phyloP scores from a whole-genome alignment of 2,329 filamentous ascomycete species.

The Neofusicoccum cordaticola region DNA sequence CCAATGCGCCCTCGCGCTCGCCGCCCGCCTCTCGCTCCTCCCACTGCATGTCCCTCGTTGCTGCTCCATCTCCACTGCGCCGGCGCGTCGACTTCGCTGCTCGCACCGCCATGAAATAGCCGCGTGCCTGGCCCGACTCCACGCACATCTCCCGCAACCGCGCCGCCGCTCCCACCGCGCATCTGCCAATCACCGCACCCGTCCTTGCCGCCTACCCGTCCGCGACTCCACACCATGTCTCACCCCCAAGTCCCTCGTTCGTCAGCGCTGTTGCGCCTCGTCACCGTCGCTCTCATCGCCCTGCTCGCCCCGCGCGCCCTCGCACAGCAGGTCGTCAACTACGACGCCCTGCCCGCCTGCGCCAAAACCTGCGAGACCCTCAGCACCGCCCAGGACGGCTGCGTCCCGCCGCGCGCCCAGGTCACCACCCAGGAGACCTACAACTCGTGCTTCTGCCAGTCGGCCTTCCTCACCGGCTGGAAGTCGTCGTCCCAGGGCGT shows the following conservation, averaged over 20 bases:
- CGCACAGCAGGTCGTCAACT: slow-evolving; percentile 21
- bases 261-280: neutral
- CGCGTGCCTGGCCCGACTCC: neutral
- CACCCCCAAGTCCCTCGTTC: neutral
- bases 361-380: slow-evolving; percentile 34
- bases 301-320: neutral
- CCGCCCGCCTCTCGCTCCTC: too few relatives aligned
- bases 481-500: slow-evolving; percentile 54
- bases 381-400: slow-evolving; percentile 62
- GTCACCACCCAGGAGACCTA: slow-evolving; percentile 54
- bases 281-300: neutral
- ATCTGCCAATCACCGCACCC: neutral
- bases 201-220: neutral
- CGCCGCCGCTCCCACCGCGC: too few relatives aligned
- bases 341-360: slow-evolving; percentile 35
- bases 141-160: slow-evolving; percentile 1
- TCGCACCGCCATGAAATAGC: slow-evolving; percentile 5
- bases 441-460: slow-evolving; percentile 71
- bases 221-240: slow-evolving; percentile 4
- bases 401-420: slow-evolving; percentile 59
- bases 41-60: neutral
- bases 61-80: neutral
- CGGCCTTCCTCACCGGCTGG: slow-evolving; percentile 48
- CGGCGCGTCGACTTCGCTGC: neutral
- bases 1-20: neutral